Evolutionary conservation across 805 yeast species (phyloP), one percentile per base, ranked within the genome.

Genomic region (Ogataea nakhonphanomensis): DNA sequence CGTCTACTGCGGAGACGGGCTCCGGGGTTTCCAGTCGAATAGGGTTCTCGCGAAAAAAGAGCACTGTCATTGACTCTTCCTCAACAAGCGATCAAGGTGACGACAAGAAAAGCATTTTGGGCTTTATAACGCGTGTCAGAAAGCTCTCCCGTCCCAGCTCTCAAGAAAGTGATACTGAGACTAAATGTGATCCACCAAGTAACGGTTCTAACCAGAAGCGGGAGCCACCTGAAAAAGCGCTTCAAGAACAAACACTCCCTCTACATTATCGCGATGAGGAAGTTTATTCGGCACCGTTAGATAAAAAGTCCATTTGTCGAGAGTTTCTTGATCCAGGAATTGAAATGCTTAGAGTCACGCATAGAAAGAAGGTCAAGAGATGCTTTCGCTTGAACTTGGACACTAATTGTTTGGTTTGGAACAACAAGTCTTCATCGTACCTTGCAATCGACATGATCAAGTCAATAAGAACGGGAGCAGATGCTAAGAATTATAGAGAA

Each of bases 401-500:
- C 2, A 54, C 65, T 9, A 83, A 84, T 23, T 55, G 66, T 4
- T 64, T 85, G 11, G 59, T 67, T 3, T 82, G 90, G 85, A 79
- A 76, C 47, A 62, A 67, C 46, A 72, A 73, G 51, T 47, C 69
- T 11, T 58, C 74, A 2, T 65, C 78, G 3, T 61, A 56, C 27
- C 53, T 79, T 44, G 61, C 61, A 13, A 68, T 84, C 7, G 95
- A 84, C 55, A 78, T 77, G 42, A 81, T 87, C 35, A 74, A 75
- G 43, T 77, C 75, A 39, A 70, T 84, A 2, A 62, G 83, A 36
- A 69, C 74, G 3, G 86, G 81, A 3, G 74, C 72, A 14, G 86
- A 84, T 52, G 96, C 96, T 1, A 73, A 75, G 25, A 86, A 87
- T 50, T 91, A 89, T 57, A 66, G 96, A 45, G 96, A 90, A 55